Base-by-base conservation (phyloP, 1,139 yeast species). In the Saccharomyces hybrid region DNA sequence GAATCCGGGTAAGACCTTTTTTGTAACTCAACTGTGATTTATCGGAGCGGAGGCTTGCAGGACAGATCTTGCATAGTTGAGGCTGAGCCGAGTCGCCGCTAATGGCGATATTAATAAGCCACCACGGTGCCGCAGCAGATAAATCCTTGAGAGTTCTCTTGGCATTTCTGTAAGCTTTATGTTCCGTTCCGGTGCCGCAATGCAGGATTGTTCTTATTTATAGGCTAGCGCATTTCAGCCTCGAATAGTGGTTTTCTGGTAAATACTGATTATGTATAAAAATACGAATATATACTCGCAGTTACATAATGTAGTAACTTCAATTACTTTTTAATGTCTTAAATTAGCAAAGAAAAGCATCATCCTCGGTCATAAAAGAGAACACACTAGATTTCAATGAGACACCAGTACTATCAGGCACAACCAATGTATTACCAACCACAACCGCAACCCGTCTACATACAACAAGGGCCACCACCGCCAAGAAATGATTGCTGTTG, bases 1-100 rank as follows among this genome's bases (percentile, higher is more conserved):
- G 91, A 85, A 83, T 84, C 91, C 90, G 90, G 90, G 89, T 82
- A 82, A 83, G 89, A 84, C 89, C 90, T 19, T 2, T 19, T 19
- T 19, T 19, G 19, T 19, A 19, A 19, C 19, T 19, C 19, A 19
- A 19, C 19, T 19, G 19, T 32, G 7, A 16, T 9, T 16, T 16
- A 16, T 38, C 19, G 23, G 44, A 38, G n/a, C 19, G 19, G 7
- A n/a, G 5, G 23, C 44, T 38, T 3, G 6, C 9, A 8, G 44
- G 11, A 19, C 4, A 14, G 44, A 38, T 38, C 44, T 38, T 1
- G 38, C 38, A 32, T 3, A 32, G 5, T 14, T 19, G 44, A 9
- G 44, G 44, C 44, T 38, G 25, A 38, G 44, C 44, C 25, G 44
- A 9, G 44, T n/a, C 11, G 25, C 44, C 38, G 23, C 2, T n/a